Base-by-base conservation (phyloP, 257 asterid species). In the Solanum sejunctum region DNA sequence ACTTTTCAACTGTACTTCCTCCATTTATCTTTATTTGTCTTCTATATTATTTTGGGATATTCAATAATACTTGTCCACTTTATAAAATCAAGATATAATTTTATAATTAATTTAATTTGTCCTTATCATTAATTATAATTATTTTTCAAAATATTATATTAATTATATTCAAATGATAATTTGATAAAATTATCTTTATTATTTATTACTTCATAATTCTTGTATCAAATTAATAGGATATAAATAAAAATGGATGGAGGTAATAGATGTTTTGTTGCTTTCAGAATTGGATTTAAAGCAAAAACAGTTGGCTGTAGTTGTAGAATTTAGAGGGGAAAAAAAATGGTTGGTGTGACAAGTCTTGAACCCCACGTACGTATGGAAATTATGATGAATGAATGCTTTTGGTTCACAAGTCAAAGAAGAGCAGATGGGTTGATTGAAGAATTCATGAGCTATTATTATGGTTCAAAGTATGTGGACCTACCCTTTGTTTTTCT, bases 291-390 rank as follows among this genome's bases (percentile, higher is more conserved):
- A 84, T 13, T 51, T 79, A 39, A 84, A 57, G 80, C 20, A 36
- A 73, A 73, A 55, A 43, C 45, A 26, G 41, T 32, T 67, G 64
- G 70, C 47, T 52, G 16, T n/a, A 20, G n/a, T 12, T 45, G 6
- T 72, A 72, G 57, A 72, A 12, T 6, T 7, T 43, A 20, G 13
- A 45, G 58, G 12, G 12, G 21, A 73, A 8, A 47, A 15, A 10
- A 45, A 28, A 75, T 60, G 82, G 32, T 45, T 69, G 87, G 85
- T 57, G 56, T 83, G 83, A 83, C 85, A 47, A 39, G 72, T 32
- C 28, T 61, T 26, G 58, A 81, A 80, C 84, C 81, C 85, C 72
- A 87, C 82, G 15, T 8, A 28, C 54, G 4, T 20, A 70, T 52
- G 47, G 63, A 39, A 77, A 32, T 67, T 32, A 66, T 7, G n/a